phyloP scores from a whole-genome alignment of 164 flowering plant species.

The Warburgia ugandensis region DNA sequence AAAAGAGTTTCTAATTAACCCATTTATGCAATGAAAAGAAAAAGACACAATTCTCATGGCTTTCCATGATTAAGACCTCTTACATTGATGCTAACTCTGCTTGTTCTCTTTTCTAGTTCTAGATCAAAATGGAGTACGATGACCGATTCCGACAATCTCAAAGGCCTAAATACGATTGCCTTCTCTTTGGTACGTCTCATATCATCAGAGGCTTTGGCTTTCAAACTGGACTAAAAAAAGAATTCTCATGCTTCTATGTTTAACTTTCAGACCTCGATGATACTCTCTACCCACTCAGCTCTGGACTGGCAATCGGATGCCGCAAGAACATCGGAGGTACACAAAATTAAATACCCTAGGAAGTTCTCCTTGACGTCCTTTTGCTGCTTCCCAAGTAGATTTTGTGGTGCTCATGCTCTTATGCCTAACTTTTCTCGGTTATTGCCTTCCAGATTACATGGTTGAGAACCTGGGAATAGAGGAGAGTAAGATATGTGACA shows the following conservation, averaged over 20 bases:
- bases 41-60: not conserved
- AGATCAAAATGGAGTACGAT: constrained; percentile 35
- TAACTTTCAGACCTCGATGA: constrained; percentile 55
- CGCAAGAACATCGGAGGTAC: constrained; percentile 63
- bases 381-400: not conserved
- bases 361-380: not conserved
- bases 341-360: not conserved
- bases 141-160: constrained; percentile 19
- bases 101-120: constrained; percentile 1
- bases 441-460: constrained; percentile 50
- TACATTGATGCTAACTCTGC: not conserved
- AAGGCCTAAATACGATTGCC: constrained; percentile 51
- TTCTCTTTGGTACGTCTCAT: constrained; percentile 55
- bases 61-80: not conserved
- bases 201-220: not conserved
- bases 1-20: not conserved
- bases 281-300: constrained; percentile 67
- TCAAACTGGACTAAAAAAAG: not conserved
- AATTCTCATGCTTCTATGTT: not conserved
- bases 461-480: constrained; percentile 60
- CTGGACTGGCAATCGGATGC: constrained; percentile 46
- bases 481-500: constrained; percentile 39
- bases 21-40: too few relatives aligned
- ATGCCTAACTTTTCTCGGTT: not conserved
- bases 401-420: not conserved